These are phyloP conservation scores for Aaosphaeria pasadenensis DNA, from an alignment of 2,329 filamentous ascomycete genomes.

Conservation along the genomic window DNA sequence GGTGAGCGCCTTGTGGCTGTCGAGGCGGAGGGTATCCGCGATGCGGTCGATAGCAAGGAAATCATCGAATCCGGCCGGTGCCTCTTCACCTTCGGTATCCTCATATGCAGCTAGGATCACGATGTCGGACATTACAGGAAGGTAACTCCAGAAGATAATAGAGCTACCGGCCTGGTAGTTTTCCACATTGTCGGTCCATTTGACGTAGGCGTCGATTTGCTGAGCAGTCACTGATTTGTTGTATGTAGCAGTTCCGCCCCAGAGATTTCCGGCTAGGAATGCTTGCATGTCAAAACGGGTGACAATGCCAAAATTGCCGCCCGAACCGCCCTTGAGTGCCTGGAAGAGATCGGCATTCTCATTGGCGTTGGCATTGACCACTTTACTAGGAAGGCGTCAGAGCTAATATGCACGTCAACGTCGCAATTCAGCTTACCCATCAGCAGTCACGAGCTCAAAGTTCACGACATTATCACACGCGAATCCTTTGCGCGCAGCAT, in stretches of 20 bases:
- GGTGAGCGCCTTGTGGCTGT: too few species aligned
- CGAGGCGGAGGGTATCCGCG: too few species aligned
- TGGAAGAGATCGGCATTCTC: slow-evolving; percentile 36
- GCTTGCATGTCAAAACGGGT: slow-evolving; percentile 40
- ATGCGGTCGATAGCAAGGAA: neutral
- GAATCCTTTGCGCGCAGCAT: slow-evolving; percentile 16
- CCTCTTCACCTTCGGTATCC: neutral
- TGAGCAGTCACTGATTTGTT: neutral
- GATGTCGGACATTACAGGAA: neutral
- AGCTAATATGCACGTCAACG: too few species aligned
- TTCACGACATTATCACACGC: slow-evolving; percentile 25
- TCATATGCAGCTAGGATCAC: neutral
- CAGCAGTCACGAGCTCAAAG: slow-evolving; percentile 37
- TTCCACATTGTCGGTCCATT: neutral
- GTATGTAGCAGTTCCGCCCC: slow-evolving; percentile 16
- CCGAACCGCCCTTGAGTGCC: slow-evolving; percentile 42
- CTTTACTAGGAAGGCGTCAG: slow-evolving; percentile 1
- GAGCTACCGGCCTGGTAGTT: neutral
- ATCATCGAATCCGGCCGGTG: neutral
- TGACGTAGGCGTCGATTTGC: neutral
- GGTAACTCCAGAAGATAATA: neutral
- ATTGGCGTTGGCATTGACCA: slow-evolving; percentile 37
- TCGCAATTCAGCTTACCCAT: slow-evolving; percentile 12
- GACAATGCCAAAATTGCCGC: slow-evolving; percentile 43
- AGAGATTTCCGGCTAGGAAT: slow-evolving; percentile 11